Evolutionary conservation across 73 alveolate species (phyloP), one percentile per base, ranked within the genome.

Genomic region (Paramecium pentaurelia): DNA sequence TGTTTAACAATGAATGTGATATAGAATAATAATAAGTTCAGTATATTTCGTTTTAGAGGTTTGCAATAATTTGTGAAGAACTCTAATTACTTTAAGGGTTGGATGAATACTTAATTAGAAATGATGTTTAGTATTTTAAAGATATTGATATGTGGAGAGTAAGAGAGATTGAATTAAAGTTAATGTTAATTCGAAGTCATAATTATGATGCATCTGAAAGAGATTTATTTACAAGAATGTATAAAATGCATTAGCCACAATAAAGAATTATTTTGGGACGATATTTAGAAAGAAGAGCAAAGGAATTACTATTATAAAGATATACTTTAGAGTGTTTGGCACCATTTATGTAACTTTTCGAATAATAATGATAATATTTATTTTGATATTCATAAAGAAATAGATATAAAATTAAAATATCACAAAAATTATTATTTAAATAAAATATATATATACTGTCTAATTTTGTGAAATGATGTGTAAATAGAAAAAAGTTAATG

Each of bases 281-380:
- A 4, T 80, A 18, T 32, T 80, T 80, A 25, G 91, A 80, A 16
- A 80, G 91, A 80, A 44, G 91, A 27, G 91, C 91, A 4, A 80
- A 80, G 12, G 91, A 80, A 80, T 28, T 80, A 22, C 51, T 80
- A 8, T 25, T 80, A 27, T 8, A 80, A 49, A 7, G 34, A 5
- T 80, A 80, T 28, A 47, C 91, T 12, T 25, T 32, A 6, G 91
- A 80, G 49, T 80, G 91, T 80, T 47, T 80, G 71, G 91, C 87
- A 11, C 60, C 87, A 6, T 73, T 37, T 73, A 73, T 73, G 87
- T 20, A 30, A 73, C 47, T 37, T 32, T 73, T 73, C 60, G 87
- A 73, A 73, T 73, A 12, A 73, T 37, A 1, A 73, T 73, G 28
- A 73, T 34, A 73, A 37, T 73, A 68, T 68, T 68, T 54, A 54